Evolutionary conservation across 495 filamentous ascomycete species (phyloP).

Genomic region (Neurospora sublineolata): DNA sequence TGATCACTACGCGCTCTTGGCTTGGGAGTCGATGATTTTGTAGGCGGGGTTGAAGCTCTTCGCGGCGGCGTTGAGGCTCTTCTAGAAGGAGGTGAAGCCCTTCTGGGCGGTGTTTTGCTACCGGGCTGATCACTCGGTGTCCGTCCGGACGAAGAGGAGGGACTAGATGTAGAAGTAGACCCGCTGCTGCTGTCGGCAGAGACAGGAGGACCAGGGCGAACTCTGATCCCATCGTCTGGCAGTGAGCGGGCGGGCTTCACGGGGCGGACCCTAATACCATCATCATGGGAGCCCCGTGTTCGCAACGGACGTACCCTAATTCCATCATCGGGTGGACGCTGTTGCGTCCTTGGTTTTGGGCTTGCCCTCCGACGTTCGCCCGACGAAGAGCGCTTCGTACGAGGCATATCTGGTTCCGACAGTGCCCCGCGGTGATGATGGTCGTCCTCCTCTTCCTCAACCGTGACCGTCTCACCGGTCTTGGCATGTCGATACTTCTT

Average conservation of each 20-base stretch:
- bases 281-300: slow-evolving; percentile 7
- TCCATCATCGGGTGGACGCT: slow-evolving; percentile 19
- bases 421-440: slow-evolving; percentile 6
- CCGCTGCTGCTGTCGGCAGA: slow-evolving; percentile 13
- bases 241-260: slow-evolving; percentile 19
- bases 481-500: slow-evolving; percentile 18
- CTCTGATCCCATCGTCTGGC: slow-evolving; percentile 12
- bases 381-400: background rate
- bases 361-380: background rate
- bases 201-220: slow-evolving; percentile 8
- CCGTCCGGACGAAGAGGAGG: slow-evolving; percentile 19
- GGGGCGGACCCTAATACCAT: slow-evolving; percentile 27
- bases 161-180: slow-evolving; percentile 16
- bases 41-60: background rate
- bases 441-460: slow-evolving; percentile 13
- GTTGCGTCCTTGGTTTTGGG: slow-evolving; percentile 12
- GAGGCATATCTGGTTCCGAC: slow-evolving; percentile 2
- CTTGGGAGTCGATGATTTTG: slow-evolving; percentile 10
- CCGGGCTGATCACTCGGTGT: background rate
- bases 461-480: slow-evolving; percentile 19
- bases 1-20: slow-evolving; percentile 7
- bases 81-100: background rate
- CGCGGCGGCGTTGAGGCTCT: slow-evolving; percentile 7
- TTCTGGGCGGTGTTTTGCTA: background rate
- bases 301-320: slow-evolving; percentile 14